phyloP scores from a whole-genome alignment of 495 filamentous ascomycete species.

The Trichoderma orchidacearum region DNA sequence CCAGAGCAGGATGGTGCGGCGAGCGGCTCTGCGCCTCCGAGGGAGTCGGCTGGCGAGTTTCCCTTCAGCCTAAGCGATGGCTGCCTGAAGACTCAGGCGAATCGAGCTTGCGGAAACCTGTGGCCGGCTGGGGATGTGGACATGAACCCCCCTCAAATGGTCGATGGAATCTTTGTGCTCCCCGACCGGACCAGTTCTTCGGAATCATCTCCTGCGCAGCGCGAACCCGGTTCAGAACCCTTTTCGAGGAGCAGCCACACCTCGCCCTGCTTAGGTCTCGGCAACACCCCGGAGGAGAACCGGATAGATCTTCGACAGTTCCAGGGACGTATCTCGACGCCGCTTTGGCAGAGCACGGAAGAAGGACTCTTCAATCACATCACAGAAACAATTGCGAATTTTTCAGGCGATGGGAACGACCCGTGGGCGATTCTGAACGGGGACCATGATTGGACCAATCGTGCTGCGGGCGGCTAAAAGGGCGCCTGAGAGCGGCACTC shows the following conservation, averaged over 20 bases:
- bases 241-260: background rate
- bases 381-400: background rate
- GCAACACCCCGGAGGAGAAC: conserved; percentile 1
- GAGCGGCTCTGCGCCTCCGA: no score
- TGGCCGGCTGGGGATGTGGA: background rate
- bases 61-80: background rate
- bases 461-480: background rate
- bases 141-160: background rate
- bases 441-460: background rate
- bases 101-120: background rate
- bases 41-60: background rate
- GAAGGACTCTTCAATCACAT: background rate
- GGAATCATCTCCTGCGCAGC: background rate
- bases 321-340: background rate
- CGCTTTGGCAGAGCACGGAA: background rate
- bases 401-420: background rate
- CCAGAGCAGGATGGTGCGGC: background rate
- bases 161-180: background rate
- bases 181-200: background rate
- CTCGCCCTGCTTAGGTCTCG: background rate
- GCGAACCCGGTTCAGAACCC: background rate
- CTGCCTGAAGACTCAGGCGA: background rate
- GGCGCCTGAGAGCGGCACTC: background rate
- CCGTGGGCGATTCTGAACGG: background rate
- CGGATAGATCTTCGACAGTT: conserved; percentile 1